These are phyloP conservation scores for Fusarium haematococcum DNA, from an alignment of 2,329 filamentous ascomycete genomes.

Conservation along the genomic window DNA sequence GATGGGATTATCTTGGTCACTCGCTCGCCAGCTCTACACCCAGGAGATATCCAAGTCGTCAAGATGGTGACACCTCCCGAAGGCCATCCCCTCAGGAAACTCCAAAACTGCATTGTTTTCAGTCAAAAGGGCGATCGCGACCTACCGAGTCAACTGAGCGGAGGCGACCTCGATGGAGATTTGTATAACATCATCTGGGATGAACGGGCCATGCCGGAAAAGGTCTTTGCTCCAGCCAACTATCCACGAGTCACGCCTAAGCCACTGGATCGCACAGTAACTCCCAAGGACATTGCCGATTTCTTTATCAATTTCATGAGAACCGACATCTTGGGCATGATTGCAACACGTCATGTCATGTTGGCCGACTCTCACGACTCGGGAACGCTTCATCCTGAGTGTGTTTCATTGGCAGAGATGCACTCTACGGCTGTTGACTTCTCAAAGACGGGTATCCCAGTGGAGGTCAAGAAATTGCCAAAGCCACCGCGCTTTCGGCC, in stretches of 20 bases:
- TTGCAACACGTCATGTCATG: slow-evolving; percentile 73
- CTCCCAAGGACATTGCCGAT: slow-evolving; percentile 74
- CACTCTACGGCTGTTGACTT: slow-evolving; percentile 81
- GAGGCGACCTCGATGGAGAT: slow-evolving; percentile 88
- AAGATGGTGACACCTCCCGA: slow-evolving; percentile 70
- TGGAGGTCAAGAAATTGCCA: slow-evolving; percentile 60
- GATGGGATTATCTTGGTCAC: slow-evolving; percentile 71
- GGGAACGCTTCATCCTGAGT: slow-evolving; percentile 66
- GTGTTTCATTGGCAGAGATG: slow-evolving; percentile 68
- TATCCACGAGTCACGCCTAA: slow-evolving; percentile 71
- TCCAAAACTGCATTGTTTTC: slow-evolving; percentile 84
- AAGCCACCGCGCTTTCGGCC: slow-evolving; percentile 56
- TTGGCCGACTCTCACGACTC: slow-evolving; percentile 67
- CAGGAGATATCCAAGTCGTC: slow-evolving; percentile 80
- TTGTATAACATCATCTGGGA: slow-evolving; percentile 86
- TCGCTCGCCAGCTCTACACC: slow-evolving; percentile 83
- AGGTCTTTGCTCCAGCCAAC: slow-evolving; percentile 70
- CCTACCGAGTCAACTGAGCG: slow-evolving; percentile 81
- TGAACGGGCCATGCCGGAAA: slow-evolving; percentile 55
- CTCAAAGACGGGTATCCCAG: slow-evolving; percentile 77
- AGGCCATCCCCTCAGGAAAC: slow-evolving; percentile 68
- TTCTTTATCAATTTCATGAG: slow-evolving; percentile 87
- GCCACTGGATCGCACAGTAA: slow-evolving; percentile 71
- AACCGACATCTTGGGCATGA: slow-evolving; percentile 73
- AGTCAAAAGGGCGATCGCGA: slow-evolving; percentile 78